A percentile compares a stretch with the other conserved stretches of the same genome.
These are phyloP conservation scores for Cystobasidium sp. DNA, from an alignment of 1,284 basidiomycete species.

Conservation along the genomic window DNA sequence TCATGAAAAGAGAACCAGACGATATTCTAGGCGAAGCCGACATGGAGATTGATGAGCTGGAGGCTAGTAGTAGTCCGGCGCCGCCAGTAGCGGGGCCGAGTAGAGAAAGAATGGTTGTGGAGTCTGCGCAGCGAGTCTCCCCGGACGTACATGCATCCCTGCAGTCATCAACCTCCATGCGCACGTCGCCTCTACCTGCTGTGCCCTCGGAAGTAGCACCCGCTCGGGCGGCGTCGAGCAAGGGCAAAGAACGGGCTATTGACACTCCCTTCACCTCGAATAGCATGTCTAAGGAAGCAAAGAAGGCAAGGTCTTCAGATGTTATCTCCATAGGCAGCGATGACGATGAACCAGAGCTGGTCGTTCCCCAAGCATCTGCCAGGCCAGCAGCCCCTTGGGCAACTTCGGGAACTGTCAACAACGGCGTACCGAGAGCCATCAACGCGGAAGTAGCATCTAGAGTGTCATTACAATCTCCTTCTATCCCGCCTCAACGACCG, in stretches of 20 bases:
- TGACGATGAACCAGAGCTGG: background rate
- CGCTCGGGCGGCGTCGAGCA: background rate
- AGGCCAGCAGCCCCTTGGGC: background rate
- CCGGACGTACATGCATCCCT: background rate
- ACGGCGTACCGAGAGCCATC: background rate
- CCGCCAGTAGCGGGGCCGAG: background rate
- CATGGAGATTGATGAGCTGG: conserved; percentile 19
- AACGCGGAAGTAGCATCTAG: background rate
- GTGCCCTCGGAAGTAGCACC: background rate
- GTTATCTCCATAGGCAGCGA: background rate
- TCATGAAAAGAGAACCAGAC: too few relatives aligned
- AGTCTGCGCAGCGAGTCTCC: background rate
- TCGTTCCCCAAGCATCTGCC: background rate
- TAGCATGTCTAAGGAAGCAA: background rate
- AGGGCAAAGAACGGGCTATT: background rate
- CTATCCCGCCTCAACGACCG: background rate
- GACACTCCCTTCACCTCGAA: background rate
- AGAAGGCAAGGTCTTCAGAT: background rate
- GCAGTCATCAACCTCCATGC: background rate
- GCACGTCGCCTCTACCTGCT: background rate
- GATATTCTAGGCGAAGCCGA: background rate
- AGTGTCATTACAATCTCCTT: background rate
- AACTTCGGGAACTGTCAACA: background rate
- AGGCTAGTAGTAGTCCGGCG: background rate
- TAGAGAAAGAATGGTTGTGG: too few relatives aligned